Base-by-base conservation (phyloP, 495 filamentous ascomycete species). In the Tuber aestivum region DNA sequence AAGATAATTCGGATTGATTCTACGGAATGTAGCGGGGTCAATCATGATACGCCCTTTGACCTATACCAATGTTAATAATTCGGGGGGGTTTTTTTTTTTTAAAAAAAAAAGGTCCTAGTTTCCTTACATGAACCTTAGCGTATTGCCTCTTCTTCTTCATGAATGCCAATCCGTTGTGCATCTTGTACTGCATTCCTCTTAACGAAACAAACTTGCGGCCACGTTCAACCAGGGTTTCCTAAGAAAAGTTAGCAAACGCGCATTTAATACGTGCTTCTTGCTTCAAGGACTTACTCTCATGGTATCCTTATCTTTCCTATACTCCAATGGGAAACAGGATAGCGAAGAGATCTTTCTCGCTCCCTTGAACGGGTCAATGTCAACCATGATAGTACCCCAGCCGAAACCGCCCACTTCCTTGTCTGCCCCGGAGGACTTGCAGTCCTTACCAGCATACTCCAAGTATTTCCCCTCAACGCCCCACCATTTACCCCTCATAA, bases 31-130 rank as follows among this genome's bases (percentile, higher is more conserved):
- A 21, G 90, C 90, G 0, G 94, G 92, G 81, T 97, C 94, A 50
- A 97, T 87, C 94, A 97, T 97, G 77, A 97, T 89, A 70, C 94
- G 90, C 42, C 93, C 92, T 78, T 97, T 96, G 85, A 96, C 92
- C 80, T 94, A 92, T 70, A 69, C 42, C 41, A 41, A 3, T 44
- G 41, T 79, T n/a, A 79, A 71, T 40, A 79, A 27, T 4, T 41
- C 38, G 5, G 23, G 18, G 5, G 27, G 2, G 2, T 40, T 40
- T 40, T 40, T 40, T 40, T 40, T 40, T 40, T 40, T 3, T 3
- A 40, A 40, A 40, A 61, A 35, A 14, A n/a, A 27, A 44, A 40
- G 61, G 35, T n/a, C 12, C 56, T 5, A 35, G 27, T 18, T 65
- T 32, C 14, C 77, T 74, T 72, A 80, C 78, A 74, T 82, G 74